phyloP scores from a whole-genome alignment of 305 asterid genomes.

The Fraxinus nigra region DNA sequence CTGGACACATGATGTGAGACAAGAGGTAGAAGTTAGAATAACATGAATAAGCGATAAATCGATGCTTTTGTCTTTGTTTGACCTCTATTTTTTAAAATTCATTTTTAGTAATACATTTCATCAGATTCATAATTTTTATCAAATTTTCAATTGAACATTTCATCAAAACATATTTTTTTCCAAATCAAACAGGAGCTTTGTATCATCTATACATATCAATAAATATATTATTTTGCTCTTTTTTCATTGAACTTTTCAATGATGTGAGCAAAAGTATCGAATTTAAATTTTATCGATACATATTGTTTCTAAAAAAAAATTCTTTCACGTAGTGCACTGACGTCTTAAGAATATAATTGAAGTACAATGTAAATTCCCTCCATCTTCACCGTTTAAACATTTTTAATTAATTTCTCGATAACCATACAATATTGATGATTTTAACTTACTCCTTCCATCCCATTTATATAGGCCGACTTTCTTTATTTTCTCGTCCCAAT shows the following conservation, averaged over 20 bases:
- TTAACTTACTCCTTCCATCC: too few species aligned
- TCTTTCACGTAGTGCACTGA: not conserved
- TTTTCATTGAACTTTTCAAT: too few species aligned
- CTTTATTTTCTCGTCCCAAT: too few species aligned
- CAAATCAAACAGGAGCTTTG: not conserved
- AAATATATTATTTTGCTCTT: too few species aligned
- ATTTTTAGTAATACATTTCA: too few species aligned
- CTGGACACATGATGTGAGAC: not conserved
- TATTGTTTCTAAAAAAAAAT: not conserved
- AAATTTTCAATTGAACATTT: too few species aligned
- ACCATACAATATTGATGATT: not conserved
- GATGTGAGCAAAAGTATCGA: not conserved
- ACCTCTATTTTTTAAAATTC: too few species aligned
- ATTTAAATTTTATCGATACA: not conserved
- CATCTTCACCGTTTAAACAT: not conserved
- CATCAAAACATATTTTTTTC: too few species aligned
- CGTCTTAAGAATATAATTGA: not conserved
- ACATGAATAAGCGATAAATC: not conserved
- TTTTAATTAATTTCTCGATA: not conserved
- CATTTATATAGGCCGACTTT: too few species aligned
- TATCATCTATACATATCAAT: not conserved
- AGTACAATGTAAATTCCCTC: not conserved
- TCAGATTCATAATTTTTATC: too few species aligned
- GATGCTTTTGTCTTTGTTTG: not conserved
- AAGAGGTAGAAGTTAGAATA: not conserved